These are phyloP conservation scores for Inga oerstediana DNA, from an alignment of 306 rosid species.

Conservation along the genomic window DNA sequence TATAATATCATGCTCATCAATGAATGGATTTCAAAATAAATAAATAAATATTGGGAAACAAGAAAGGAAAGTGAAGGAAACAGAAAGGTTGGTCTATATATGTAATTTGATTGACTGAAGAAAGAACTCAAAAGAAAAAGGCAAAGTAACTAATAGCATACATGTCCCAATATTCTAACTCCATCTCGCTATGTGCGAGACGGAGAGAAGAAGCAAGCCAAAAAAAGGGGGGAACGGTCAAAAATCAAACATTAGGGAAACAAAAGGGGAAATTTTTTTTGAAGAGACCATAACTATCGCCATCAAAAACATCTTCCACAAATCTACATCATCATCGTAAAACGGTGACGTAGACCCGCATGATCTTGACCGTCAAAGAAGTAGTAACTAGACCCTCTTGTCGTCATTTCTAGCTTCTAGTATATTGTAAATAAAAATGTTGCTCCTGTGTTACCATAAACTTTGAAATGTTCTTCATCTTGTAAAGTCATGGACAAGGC, in stretches of 20 bases:
- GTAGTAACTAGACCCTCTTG: slow-evolving; percentile 7
- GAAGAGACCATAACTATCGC: slow-evolving; percentile 43
- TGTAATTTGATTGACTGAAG: slow-evolving; percentile 43
- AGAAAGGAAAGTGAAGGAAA: slow-evolving; percentile 31
- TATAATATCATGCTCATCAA: neutral
- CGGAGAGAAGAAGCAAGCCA: slow-evolving; percentile 44
- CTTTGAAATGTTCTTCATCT: slow-evolving; percentile 43
- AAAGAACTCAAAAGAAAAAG: slow-evolving; percentile 42
- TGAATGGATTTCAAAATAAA: neutral
- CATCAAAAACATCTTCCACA: slow-evolving; percentile 40
- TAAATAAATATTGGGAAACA: neutral
- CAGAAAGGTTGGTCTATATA: slow-evolving; percentile 46
- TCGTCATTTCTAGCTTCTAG: slow-evolving; percentile 17
- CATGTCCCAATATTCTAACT: slow-evolving; percentile 56
- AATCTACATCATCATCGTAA: slow-evolving; percentile 41
- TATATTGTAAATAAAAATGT: neutral
- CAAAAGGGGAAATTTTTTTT: neutral
- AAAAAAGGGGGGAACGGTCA: slow-evolving; percentile 26
- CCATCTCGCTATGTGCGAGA: slow-evolving; percentile 44
- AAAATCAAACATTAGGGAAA: neutral
- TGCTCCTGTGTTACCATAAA: neutral
- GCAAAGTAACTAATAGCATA: slow-evolving; percentile 41
- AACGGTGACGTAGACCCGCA: slow-evolving; percentile 42
- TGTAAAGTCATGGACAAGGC: slow-evolving; percentile 86
- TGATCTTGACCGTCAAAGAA: slow-evolving; percentile 39